Base-by-base conservation (phyloP, 306 rosid genomes). In the Calophaca sinica region DNA sequence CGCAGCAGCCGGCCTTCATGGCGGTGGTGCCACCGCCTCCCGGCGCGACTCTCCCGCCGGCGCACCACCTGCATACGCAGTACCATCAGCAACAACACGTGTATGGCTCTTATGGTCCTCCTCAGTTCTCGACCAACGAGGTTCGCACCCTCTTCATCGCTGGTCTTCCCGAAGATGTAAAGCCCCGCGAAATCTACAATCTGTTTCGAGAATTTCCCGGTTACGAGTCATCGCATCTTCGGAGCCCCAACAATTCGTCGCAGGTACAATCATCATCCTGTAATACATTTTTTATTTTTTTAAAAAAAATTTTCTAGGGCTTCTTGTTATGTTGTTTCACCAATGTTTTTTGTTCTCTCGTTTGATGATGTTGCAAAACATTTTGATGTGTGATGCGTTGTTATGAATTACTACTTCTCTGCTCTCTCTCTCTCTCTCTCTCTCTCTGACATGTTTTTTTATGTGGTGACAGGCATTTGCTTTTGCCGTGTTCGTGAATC, bases 141-240 rank as follows among this genome's bases (percentile, higher is more conserved):
- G 96, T 94, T 74, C 96, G 97, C 55, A 94, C 99, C 13, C 91
- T 94, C 7, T 94, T 94, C 88, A 58, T 94, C 9, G 99, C 96
- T 15, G 99, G 99, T 2, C 92, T 94, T 29, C 96, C 96, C 1
- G 97, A 88, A 49, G 97, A 92, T 41, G 97, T 94, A 12, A 88
- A 86, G 81, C 86, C 96, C 11, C 96, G 96, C 4, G 99, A 94
- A 87, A 87, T 92, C 77, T 94, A 87, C 83, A 90, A 92, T 72
- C 80, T 94, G 2, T 88, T 94, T 76, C 96, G 96, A 5, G 97
- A 94, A 65, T 92, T 94, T 59, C 93, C 96, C 0, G 99, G 97
- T 33, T 94, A 90, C 72, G 97, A 90, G 77, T 94, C 99, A 7
- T 94, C 97, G 14, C 97, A 91, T 84, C 98, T 94, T 70, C 90